These are phyloP conservation scores for Umbellularia californica DNA, from an alignment of 164 flowering plant genomes.

Conservation along the genomic window DNA sequence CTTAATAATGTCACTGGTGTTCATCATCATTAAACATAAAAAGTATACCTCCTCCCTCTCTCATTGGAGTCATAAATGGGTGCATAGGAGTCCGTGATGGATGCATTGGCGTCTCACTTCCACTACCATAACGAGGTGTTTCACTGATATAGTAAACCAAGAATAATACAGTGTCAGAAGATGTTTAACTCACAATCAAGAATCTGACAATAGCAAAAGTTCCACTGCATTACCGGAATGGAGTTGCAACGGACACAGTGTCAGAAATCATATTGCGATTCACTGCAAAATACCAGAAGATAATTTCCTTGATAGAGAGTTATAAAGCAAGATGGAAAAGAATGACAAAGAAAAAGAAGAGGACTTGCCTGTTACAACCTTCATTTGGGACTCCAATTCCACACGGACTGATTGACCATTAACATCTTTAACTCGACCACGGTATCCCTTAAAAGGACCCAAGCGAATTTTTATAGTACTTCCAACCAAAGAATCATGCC, in stretches of 20 bases:
- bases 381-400: conserved; percentile 93
- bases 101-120: conserved; percentile 97
- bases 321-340: background rate
- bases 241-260: conserved; percentile 57
- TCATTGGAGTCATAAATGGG: conserved; percentile 91
- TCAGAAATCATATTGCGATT: conserved; percentile 67
- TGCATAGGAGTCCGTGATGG: conserved; percentile 93
- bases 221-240: conserved; percentile 45
- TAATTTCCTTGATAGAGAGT: background rate
- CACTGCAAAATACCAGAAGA: conserved; percentile 47
- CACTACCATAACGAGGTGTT: conserved; percentile 59
- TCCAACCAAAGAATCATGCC: conserved; percentile 77
- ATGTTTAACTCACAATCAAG: background rate
- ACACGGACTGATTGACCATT: conserved; percentile 69
- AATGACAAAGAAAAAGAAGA: background rate
- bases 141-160: conserved; percentile 37
- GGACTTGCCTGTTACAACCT: conserved; percentile 83
- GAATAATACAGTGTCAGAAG: background rate
- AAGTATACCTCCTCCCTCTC: conserved; percentile 78
- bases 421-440: conserved; percentile 79
- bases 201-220: background rate
- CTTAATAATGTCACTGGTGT: background rate
- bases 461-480: conserved; percentile 62
- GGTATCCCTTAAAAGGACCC: conserved; percentile 91
- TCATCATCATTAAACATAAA: background rate